A percentile compares a stretch with the other conserved stretches of the same genome.
Evolutionary conservation across 495 filamentous ascomycete genomes (phyloP).

Genomic region (Hyphodiscus hymeniophilus): DNA sequence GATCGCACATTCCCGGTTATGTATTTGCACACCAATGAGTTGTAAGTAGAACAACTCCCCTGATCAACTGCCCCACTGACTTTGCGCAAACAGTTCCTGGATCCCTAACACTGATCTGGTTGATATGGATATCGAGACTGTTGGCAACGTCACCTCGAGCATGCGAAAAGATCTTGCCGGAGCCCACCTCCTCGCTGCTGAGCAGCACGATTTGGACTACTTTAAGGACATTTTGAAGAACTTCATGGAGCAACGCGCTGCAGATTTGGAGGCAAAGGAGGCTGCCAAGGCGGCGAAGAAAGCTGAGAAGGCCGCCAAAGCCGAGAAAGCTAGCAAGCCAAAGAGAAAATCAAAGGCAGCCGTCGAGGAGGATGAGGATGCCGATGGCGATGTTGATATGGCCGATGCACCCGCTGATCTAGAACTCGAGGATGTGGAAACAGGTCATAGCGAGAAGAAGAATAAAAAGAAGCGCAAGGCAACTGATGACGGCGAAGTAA

Average conservation of each 20-base stretch:
- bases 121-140: conserved; percentile 60
- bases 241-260: conserved; percentile 52
- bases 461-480: conserved; percentile 68
- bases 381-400: conserved; percentile 66
- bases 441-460: conserved; percentile 40
- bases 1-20: conserved; percentile 88
- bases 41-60: conserved; percentile 52
- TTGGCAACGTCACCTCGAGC: conserved; percentile 55
- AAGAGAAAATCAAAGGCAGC: conserved; percentile 29
- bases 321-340: conserved; percentile 35
- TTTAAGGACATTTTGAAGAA: conserved; percentile 70
- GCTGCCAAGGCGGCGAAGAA: conserved; percentile 49
- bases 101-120: conserved; percentile 70
- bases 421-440: conserved; percentile 33
- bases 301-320: conserved; percentile 48
- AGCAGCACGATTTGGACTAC: conserved; percentile 59
- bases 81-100: conserved; percentile 58
- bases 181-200: conserved; percentile 65
- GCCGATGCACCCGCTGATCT: conserved; percentile 45
- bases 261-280: conserved; percentile 49
- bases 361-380: conserved; percentile 35
- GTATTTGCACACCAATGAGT: conserved; percentile 91
- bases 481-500: conserved; percentile 60
- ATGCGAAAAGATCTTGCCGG: conserved; percentile 67
- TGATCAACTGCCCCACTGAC: conserved; percentile 1